These are phyloP conservation scores for Penstemon barbatus DNA, from an alignment of 257 asterid genomes.

Conservation along the genomic window DNA sequence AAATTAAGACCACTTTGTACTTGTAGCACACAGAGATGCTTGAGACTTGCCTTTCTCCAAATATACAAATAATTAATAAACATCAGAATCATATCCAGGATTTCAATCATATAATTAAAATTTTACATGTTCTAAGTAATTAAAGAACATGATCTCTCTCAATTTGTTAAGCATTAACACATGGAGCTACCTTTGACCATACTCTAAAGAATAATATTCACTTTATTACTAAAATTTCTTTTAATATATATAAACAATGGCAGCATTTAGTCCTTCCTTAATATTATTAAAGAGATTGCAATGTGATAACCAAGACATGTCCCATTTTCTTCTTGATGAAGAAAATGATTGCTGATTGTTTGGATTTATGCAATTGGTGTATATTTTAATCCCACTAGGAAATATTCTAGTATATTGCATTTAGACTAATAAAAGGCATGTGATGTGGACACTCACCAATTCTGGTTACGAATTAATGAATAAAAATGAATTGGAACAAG, in stretches of 20 bases:
- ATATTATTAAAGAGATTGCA: slow-evolving; percentile 18
- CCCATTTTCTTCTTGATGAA: slow-evolving; percentile 37
- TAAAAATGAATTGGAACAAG: slow-evolving; percentile 10
- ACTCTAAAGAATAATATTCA: slow-evolving; percentile 25
- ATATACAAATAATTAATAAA: not conserved
- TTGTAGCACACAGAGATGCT: not conserved
- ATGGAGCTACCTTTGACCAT: slow-evolving; percentile 45
- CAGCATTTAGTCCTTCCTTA: slow-evolving; percentile 28
- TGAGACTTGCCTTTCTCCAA: not conserved
- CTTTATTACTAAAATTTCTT: slow-evolving; percentile 25
- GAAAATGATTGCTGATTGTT: slow-evolving; percentile 29
- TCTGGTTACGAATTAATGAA: slow-evolving; percentile 1
- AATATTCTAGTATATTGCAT: slow-evolving; percentile 48
- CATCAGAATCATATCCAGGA: slow-evolving; percentile 27
- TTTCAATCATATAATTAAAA: not conserved
- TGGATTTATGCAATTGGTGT: slow-evolving; percentile 23
- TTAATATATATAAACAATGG: slow-evolving; percentile 28
- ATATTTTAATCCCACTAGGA: slow-evolving; percentile 33
- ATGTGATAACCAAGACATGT: slow-evolving; percentile 33
- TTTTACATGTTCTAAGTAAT: not conserved
- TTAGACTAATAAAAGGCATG: slow-evolving; percentile 39
- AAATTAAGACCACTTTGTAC: not conserved
- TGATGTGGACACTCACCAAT: slow-evolving; percentile 44
- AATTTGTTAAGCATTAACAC: slow-evolving; percentile 30
- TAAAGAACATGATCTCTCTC: slow-evolving; percentile 1